Evolutionary conservation across 257 asterid species (phyloP).

Genomic region (Marsdenia floribunda): DNA sequence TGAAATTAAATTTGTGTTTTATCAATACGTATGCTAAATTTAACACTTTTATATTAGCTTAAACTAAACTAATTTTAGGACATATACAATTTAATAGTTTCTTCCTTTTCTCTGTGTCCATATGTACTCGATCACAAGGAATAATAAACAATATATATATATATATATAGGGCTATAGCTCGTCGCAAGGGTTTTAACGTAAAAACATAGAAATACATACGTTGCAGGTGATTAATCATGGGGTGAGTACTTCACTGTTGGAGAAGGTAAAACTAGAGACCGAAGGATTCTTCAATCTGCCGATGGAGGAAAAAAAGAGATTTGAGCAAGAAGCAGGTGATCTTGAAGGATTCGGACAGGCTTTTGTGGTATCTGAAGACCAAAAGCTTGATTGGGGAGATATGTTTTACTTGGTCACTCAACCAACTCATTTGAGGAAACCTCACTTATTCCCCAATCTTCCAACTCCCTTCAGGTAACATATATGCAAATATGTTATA

Average conservation of each 20-base stretch:
- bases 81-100: too few species aligned
- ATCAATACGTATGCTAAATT: too few species aligned
- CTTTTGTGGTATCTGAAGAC: slow-evolving; percentile 15
- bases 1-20: too few species aligned
- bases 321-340: slow-evolving; percentile 15
- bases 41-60: too few species aligned
- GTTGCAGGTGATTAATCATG: slow-evolving; percentile 18
- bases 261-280: slow-evolving; percentile 11
- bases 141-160: too few species aligned
- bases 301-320: slow-evolving; percentile 11
- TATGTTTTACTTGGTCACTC: slow-evolving; percentile 13
- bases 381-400: slow-evolving; percentile 23
- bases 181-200: background rate
- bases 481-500: too few species aligned
- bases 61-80: too few species aligned
- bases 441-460: slow-evolving; percentile 17
- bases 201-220: too few species aligned
- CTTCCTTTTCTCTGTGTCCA: background rate
- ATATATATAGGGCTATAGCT: too few species aligned
- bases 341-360: slow-evolving; percentile 10
- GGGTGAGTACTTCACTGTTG: slow-evolving; percentile 9
- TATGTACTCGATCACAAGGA: too few species aligned
- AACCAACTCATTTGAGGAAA: slow-evolving; percentile 11
- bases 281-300: slow-evolving; percentile 11
- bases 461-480: slow-evolving; percentile 8